A percentile compares a stretch with the other conserved stretches of the same genome.
phyloP scores from a whole-genome alignment of 768 basidiomycete species.

The Favolaschia claudopus region DNA sequence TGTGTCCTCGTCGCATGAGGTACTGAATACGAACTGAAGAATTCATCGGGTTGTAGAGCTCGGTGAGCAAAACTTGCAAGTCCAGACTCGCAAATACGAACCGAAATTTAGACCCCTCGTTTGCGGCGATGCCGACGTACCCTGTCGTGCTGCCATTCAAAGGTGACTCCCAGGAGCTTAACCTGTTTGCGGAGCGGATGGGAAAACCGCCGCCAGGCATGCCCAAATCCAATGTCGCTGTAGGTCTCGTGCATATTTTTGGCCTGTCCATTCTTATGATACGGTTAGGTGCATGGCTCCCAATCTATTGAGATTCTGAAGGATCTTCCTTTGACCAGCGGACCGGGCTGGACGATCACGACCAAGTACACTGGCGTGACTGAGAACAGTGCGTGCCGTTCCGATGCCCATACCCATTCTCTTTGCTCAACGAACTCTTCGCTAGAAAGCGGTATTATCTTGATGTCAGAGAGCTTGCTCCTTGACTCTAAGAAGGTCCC shows the following conservation, averaged over 20 bases:
- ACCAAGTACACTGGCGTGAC: constrained; percentile 70
- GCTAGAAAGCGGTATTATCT: constrained; percentile 76
- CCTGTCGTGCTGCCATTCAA: constrained; percentile 83
- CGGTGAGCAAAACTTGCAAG: constrained; percentile 44
- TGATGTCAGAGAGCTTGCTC: constrained; percentile 69
- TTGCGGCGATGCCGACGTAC: constrained; percentile 84
- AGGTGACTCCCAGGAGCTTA: constrained; percentile 71
- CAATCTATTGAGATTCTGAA: constrained; percentile 84
- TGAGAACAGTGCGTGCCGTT: constrained; percentile 75
- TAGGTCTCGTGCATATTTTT: constrained; percentile 40
- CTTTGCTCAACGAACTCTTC: background rate
- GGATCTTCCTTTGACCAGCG: constrained; percentile 78
- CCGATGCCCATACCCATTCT: background rate
- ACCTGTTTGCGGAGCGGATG: constrained; percentile 66
- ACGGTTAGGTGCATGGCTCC: constrained; percentile 73
- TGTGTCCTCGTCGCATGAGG: too few species aligned
- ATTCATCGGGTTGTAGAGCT: constrained; percentile 49
- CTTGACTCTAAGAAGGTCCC: constrained; percentile 66
- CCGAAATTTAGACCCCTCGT: constrained; percentile 60
- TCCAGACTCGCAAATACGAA: background rate
- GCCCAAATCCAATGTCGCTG: constrained; percentile 77
- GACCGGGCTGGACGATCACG: constrained; percentile 80
- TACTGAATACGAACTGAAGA: too few species aligned
- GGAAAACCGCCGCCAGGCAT: constrained; percentile 63
- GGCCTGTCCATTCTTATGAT: background rate